Evolutionary conservation across 2,329 filamentous ascomycete species (phyloP).

Genomic region (Sarocladium strictum): DNA sequence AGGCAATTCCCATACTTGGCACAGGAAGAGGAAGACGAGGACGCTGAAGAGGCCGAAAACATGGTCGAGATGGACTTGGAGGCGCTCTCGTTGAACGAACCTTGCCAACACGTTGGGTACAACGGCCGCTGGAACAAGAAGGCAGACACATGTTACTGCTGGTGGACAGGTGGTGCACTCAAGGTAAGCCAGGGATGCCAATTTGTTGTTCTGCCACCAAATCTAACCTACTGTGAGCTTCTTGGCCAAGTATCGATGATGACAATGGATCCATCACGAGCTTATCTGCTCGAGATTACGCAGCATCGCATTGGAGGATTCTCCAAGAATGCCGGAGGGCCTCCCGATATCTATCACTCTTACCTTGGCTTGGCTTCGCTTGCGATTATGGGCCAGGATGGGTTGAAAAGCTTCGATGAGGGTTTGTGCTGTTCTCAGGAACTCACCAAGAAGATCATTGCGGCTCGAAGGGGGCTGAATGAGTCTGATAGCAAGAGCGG

Average conservation of each 20-base stretch:
- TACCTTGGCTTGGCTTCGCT: conserved; percentile 82
- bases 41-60: conserved; percentile 36
- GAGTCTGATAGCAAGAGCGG: background rate
- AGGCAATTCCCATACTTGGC: conserved; percentile 59
- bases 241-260: background rate
- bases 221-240: conserved; percentile 30
- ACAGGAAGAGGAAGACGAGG: conserved; percentile 37
- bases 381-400: conserved; percentile 63
- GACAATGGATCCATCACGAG: conserved; percentile 48
- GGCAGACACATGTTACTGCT: conserved; percentile 92
- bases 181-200: conserved; percentile 24
- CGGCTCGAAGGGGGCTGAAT: conserved; percentile 35
- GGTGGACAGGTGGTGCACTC: conserved; percentile 74
- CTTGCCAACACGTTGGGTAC: conserved; percentile 59
- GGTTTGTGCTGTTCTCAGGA: conserved; percentile 68
- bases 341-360: conserved; percentile 79
- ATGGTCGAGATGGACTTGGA: conserved; percentile 29
- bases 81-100: conserved; percentile 25
- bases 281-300: conserved; percentile 77
- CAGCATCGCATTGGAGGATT: conserved; percentile 84
- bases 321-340: conserved; percentile 61
- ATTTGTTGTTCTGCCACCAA: background rate
- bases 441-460: conserved; percentile 43
- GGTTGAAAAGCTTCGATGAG: conserved; percentile 66
- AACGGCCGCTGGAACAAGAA: conserved; percentile 89